Percentiles rank a stretch among this genome's conserved stretches.
Conservation (phyloP, 2,329 filamentous ascomycete species). For the Sclerotinia nivalis region DNA sequence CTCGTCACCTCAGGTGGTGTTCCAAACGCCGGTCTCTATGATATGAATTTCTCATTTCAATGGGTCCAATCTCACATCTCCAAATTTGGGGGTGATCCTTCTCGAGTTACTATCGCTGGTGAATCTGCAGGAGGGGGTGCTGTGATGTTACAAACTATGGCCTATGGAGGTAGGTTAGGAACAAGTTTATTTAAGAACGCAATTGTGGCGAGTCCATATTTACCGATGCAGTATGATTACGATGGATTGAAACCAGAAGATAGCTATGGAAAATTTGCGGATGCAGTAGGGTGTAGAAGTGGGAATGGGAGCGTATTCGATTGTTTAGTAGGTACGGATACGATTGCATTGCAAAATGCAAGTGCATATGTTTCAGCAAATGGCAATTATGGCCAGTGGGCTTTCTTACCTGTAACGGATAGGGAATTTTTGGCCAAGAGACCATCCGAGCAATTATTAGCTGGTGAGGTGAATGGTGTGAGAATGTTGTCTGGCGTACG, state of each 20-base stretch:
- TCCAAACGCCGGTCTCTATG: conserved; percentile 63
- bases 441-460: conserved; percentile 40
- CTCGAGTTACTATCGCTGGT: conserved; percentile 55
- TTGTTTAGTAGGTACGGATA: conserved; percentile 38
- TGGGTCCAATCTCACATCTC: conserved; percentile 59
- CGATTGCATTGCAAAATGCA: conserved; percentile 40
- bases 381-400: conserved; percentile 36
- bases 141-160: conserved; percentile 49
- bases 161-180: conserved; percentile 26
- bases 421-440: conserved; percentile 39
- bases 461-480: conserved; percentile 40
- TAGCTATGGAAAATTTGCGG: conserved; percentile 48
- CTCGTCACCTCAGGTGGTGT: conserved; percentile 56
- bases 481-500: conserved; percentile 29
- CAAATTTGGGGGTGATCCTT: conserved; percentile 55
- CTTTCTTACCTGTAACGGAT: conserved; percentile 44
- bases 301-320: conserved; percentile 41
- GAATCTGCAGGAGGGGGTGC: conserved; percentile 56
- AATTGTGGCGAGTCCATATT: conserved; percentile 49
- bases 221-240: conserved; percentile 54
- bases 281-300: conserved; percentile 43
- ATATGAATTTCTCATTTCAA: conserved; percentile 58
- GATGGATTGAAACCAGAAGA: conserved; percentile 47
- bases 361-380: conserved; percentile 33
- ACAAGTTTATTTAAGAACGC: conserved; percentile 24